Percentiles rank a stretch among this genome's conserved stretches.
These are phyloP conservation scores for Ceratocystiopsis sp. DNA, from an alignment of 2,329 filamentous ascomycete genomes.

Conservation along the genomic window DNA sequence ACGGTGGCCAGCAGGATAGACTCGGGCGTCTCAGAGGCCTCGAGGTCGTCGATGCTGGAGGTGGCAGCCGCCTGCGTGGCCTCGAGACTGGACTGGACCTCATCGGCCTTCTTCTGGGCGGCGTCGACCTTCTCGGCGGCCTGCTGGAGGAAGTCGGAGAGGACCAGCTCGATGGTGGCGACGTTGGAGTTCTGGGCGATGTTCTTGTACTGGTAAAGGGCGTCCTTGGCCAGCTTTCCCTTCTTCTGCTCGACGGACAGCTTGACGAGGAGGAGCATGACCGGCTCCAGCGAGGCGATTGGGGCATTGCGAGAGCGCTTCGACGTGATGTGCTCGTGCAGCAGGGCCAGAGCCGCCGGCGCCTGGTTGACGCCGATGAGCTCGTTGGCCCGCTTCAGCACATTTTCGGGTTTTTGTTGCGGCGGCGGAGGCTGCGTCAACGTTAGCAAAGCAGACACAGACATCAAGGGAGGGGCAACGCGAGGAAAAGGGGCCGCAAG, in stretches of 20 bases:
- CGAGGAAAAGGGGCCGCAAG: not conserved
- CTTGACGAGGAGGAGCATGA: slow-evolving; percentile 96
- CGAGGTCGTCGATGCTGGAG: slow-evolving; percentile 77
- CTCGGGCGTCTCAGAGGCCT: slow-evolving; percentile 93
- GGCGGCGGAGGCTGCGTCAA: slow-evolving; percentile 64
- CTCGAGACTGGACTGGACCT: slow-evolving; percentile 78
- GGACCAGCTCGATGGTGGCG: slow-evolving; percentile 89
- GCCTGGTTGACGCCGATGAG: slow-evolving; percentile 95
- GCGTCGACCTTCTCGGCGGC: slow-evolving; percentile 92
- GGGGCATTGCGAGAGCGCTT: slow-evolving; percentile 96
- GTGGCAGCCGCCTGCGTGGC: slow-evolving; percentile 42
- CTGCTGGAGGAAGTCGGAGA: slow-evolving; percentile 96
- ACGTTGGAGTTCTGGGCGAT: slow-evolving; percentile 99
- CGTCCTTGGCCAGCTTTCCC: slow-evolving; percentile 96
- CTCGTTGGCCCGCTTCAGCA: slow-evolving; percentile 94
- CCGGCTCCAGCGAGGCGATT: slow-evolving; percentile 88
- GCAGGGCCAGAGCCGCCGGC: slow-evolving; percentile 77
- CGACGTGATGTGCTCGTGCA: slow-evolving; percentile 98
- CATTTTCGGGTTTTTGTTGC: slow-evolving; percentile 97
- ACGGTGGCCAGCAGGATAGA: slow-evolving; percentile 96
- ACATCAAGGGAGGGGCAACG: not conserved
- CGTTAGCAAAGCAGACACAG: slow-evolving; percentile 5
- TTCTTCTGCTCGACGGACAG: slow-evolving; percentile 95
- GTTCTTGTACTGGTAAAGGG: slow-evolving; percentile 99
- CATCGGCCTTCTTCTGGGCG: slow-evolving; percentile 88